Conservation (phyloP, 352 stramenopile species). For the Pythium coloratum region DNA sequence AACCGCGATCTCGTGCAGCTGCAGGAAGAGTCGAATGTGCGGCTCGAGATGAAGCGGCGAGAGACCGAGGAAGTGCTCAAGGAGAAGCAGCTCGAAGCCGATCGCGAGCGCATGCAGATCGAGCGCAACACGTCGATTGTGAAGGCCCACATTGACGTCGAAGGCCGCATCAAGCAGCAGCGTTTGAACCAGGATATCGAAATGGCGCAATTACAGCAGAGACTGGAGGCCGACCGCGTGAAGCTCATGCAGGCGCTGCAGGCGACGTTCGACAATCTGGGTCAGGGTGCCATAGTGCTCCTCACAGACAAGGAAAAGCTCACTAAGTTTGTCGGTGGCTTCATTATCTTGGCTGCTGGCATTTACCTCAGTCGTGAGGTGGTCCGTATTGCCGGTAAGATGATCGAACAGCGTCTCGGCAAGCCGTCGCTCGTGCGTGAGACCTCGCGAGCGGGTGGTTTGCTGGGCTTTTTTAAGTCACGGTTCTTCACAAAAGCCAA, state of each 20-base stretch:
- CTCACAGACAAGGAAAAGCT: slow-evolving; percentile 65
- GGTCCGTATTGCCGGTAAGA: slow-evolving; percentile 54
- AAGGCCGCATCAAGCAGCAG: slow-evolving; percentile 68
- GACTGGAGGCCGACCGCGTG: slow-evolving; percentile 60
- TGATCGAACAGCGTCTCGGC: slow-evolving; percentile 64
- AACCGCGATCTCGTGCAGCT: slow-evolving; percentile 62
- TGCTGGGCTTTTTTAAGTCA: slow-evolving; percentile 46
- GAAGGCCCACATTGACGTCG: slow-evolving; percentile 62
- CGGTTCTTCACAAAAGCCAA: slow-evolving; percentile 29
- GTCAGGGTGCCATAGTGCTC: slow-evolving; percentile 48
- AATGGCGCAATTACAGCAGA: slow-evolving; percentile 57
- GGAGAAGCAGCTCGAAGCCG: slow-evolving; percentile 48
- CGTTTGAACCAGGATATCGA: slow-evolving; percentile 74
- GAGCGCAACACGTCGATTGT: slow-evolving; percentile 64
- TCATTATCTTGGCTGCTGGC: slow-evolving; percentile 55
- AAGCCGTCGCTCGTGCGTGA: slow-evolving; percentile 75
- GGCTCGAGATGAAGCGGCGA: slow-evolving; percentile 51
- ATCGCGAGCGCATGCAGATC: slow-evolving; percentile 47
- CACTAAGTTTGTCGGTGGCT: slow-evolving; percentile 52
- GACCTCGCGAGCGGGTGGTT: slow-evolving; percentile 51
- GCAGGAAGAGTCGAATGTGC: slow-evolving; percentile 59
- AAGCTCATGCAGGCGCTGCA: slow-evolving; percentile 70
- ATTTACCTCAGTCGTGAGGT: slow-evolving; percentile 65
- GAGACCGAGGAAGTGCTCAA: slow-evolving; percentile 67
- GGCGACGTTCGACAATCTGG: slow-evolving; percentile 70